Evolutionary conservation across 495 filamentous ascomycete species (phyloP), one percentile per base, ranked within the genome.

Genomic region (Aspergillus sparsus): DNA sequence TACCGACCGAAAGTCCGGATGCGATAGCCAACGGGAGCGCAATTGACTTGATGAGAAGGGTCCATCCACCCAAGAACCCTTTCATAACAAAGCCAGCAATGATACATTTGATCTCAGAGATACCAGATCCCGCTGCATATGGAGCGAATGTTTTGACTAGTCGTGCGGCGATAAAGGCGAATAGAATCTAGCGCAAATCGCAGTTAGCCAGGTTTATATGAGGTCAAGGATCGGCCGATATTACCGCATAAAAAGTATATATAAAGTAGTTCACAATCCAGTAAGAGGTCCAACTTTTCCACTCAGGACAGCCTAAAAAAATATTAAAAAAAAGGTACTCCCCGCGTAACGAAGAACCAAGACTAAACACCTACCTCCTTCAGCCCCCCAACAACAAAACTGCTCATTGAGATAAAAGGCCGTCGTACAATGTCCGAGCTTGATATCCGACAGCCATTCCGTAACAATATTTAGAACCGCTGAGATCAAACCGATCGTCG

Each of bases 61-160:
- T 98, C 88, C 91, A 91, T 62, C 88, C 89, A 34, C 94, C 91
- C 42, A 98, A 81, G 67, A 98, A 98, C 7, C 94, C 94, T 71
- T 98, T 97, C 94, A 98, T 98, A 57, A 98, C 90, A 65, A 98
- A 98, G n/a, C 94, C 94, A 6, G 93, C 93, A 66, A 98, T 96
- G 65, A 98, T 98, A 74, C 94, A 98, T 75, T 98, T 98, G 77
- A 98, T 98, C 77, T 98, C 94, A 31, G 93, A 97, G 57, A 98
- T 98, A 49, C 94, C 94, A 21, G 93, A 97, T 33, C 94, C 94
- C 34, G 94, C 95, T 11, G 94, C 95, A 71, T 98, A 98, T 12
- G 94, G 95, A 10, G 94, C 92, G 74, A 95, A 98, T 1, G 87
- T 87, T 71, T 92, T 96, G 70, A 98, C 94, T 13, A 98, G 80